Evolutionary conservation across 176 grass and related monocot species (phyloP), one percentile per base, ranked within the genome.

Genomic region (Microstegium vimineum): DNA sequence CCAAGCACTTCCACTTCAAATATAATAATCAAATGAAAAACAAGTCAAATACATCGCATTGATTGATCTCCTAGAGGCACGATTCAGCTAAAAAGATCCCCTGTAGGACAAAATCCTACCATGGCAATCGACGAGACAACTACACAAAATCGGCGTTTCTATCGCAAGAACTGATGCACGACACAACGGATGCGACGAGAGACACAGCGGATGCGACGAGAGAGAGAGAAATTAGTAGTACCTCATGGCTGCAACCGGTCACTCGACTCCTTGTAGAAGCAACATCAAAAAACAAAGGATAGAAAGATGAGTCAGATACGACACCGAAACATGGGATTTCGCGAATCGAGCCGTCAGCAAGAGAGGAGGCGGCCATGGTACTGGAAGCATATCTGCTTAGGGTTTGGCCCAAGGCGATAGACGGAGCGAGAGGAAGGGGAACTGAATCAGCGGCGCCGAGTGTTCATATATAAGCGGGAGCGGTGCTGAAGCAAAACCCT

Each of bases 191-290:
- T 10, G 13, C 5, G 27, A 46, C 1, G 22, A 20, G 35, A n/a
- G n/a, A n/a, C n/a, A n/a, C n/a, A n/a, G n/a, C n/a, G n/a, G n/a
- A n/a, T n/a, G n/a, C n/a, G n/a, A n/a, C n/a, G n/a, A n/a, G n/a
- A n/a, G n/a, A n/a, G n/a, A 59, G 4, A 10, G 5, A 14, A 37
- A 26, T 23, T n/a, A 62, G 65, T 20, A 65, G 28, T 74, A 84
- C 86, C 86, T 88, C 86, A 88, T 88, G 81, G 38, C 35, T 80
- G 75, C 72, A 46, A n/a, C 6, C 63, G 63, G 18, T 82, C 16
- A 20, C n/a, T 28, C 64, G 43, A 38, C 23, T 28, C 31, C 72
- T 79, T 82, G 51, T 10, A 12, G 26, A 62, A 62, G 0, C n/a
- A 26, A 15, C n/a, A 43, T 3, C 37, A 8, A 5, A 47, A 18